phyloP scores from a whole-genome alignment of 495 filamentous ascomycete species.

The Annulohypoxylon maeteangense region DNA sequence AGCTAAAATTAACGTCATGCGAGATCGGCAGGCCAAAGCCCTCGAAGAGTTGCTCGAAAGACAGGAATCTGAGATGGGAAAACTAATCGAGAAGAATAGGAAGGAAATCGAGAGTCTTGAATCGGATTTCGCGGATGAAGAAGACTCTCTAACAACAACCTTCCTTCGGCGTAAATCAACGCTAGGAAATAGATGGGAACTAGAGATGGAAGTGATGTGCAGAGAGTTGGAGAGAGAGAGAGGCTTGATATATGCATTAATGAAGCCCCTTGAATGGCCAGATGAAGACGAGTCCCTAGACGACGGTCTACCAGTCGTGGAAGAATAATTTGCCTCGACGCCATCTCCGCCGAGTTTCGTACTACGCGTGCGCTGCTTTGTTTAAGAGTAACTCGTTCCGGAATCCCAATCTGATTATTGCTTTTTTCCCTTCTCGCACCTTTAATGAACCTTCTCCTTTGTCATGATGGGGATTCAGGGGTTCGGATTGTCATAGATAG shows the following conservation, averaged over 20 bases:
- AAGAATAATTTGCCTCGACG: conserved; percentile 27
- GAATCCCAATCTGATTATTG: neutral
- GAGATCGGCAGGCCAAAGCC: conserved; percentile 77
- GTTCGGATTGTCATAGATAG: conserved; percentile 1
- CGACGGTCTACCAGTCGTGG: conserved; percentile 32
- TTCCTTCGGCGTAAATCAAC: conserved; percentile 63
- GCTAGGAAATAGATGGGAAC: conserved; percentile 67
- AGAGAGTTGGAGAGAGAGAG: conserved; percentile 65
- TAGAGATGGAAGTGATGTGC: conserved; percentile 72
- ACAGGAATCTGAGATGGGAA: conserved; percentile 71
- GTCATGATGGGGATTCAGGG: neutral
- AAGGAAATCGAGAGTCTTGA: conserved; percentile 67
- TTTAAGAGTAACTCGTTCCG: neutral
- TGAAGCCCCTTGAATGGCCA: conserved; percentile 60
- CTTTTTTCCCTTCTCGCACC: neutral
- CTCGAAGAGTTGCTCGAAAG: conserved; percentile 72
- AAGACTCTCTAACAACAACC: conserved; percentile 56
- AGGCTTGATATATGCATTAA: conserved; percentile 60
- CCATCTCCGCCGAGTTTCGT: neutral
- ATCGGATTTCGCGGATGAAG: conserved; percentile 65
- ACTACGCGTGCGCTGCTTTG: neutral
- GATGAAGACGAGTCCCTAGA: conserved; percentile 37
- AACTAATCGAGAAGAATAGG: conserved; percentile 61
- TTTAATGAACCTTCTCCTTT: conserved; percentile 3
- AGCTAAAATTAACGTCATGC: conserved; percentile 80